A percentile compares a stretch with the other conserved stretches of the same genome.
These are phyloP conservation scores for Favolaschia claudopus DNA, from an alignment of 768 basidiomycete genomes.

Conservation along the genomic window DNA sequence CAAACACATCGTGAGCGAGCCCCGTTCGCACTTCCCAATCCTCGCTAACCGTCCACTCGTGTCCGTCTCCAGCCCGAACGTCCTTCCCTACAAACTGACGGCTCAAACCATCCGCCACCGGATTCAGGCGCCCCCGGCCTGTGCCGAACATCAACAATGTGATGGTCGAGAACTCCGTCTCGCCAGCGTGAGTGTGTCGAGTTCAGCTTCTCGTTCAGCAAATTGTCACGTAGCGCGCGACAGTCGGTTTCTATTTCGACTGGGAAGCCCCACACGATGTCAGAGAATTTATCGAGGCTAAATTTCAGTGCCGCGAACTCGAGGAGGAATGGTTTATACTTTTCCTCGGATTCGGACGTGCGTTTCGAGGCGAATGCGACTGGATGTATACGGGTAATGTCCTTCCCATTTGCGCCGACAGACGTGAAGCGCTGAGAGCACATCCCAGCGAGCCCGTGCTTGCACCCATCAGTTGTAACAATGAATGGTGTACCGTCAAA, in stretches of 20 bases:
- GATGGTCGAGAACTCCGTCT: slow-evolving; percentile 7
- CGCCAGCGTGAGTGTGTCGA: slow-evolving; percentile 35
- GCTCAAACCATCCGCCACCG: slow-evolving; percentile 30
- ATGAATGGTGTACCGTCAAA: slow-evolving; percentile 38
- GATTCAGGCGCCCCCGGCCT: slow-evolving; percentile 25
- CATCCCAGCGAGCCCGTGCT: slow-evolving; percentile 34
- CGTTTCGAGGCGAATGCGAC: slow-evolving; percentile 37
- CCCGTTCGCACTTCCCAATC: slow-evolving; percentile 19
- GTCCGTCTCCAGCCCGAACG: slow-evolving; percentile 20
- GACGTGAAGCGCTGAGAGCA: slow-evolving; percentile 29
- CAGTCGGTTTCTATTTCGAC: slow-evolving; percentile 26
- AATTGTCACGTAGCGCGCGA: slow-evolving; percentile 28
- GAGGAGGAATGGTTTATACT: slow-evolving; percentile 39
- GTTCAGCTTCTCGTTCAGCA: slow-evolving; percentile 31
- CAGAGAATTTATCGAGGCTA: slow-evolving; percentile 30
- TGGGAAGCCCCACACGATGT: slow-evolving; percentile 30
- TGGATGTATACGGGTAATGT: slow-evolving; percentile 26
- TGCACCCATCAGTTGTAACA: slow-evolving; percentile 38
- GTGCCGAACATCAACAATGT: slow-evolving; percentile 30
- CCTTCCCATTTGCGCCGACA: slow-evolving; percentile 20
- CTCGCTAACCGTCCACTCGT: slow-evolving; percentile 28
- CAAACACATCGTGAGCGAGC: slow-evolving; percentile 13
- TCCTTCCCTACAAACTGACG: slow-evolving; percentile 14
- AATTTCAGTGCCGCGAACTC: slow-evolving; percentile 35
- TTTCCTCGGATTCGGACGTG: slow-evolving; percentile 30